Percentiles rank a stretch among this genome's conserved stretches.
Conservation (phyloP, 1,284 basidiomycete species). For the Irpex rosettiformis region DNA sequence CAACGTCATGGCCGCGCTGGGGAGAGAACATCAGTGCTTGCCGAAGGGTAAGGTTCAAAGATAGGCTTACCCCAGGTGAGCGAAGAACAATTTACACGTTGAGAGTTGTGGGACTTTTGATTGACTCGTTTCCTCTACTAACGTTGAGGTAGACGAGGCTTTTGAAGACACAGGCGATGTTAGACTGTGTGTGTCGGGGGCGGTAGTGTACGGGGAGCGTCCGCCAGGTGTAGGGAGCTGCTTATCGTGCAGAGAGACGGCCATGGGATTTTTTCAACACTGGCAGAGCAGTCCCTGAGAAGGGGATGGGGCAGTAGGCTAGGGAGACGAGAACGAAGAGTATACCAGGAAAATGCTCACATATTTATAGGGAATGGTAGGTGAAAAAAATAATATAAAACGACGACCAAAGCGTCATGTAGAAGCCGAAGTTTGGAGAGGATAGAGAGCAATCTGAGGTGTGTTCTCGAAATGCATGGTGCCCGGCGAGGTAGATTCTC, state of each 20-base stretch:
- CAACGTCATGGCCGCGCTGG: conserved; percentile 66
- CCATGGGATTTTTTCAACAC: background rate
- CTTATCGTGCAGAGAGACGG: background rate
- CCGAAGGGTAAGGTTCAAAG: conserved; percentile 1
- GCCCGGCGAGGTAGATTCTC: conserved; percentile 11
- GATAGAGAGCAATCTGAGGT: conserved; percentile 4
- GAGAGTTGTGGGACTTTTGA: conserved; percentile 31
- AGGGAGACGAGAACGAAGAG: background rate
- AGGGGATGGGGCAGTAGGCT: background rate
- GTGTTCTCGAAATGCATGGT: conserved; percentile 16
- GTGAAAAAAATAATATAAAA: conserved; percentile 1
- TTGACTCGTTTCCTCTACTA: conserved; percentile 19
- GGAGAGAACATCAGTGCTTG: conserved; percentile 7
- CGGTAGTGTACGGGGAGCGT: background rate
- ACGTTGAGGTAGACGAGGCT: conserved; percentile 22
- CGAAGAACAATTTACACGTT: conserved; percentile 44
- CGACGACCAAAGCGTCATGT: conserved; percentile 19
- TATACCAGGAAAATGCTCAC: background rate
- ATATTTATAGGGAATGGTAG: conserved; percentile 2
- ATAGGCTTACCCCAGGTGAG: conserved; percentile 50
- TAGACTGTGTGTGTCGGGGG: background rate
- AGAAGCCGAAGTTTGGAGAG: background rate
- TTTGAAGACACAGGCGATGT: conserved; percentile 14
- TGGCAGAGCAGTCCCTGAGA: background rate
- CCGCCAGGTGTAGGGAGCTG: background rate